Percentiles rank a stretch among this genome's conserved stretches.
These are phyloP conservation scores for Trematosphaeria pertusa DNA, from an alignment of 2,329 filamentous ascomycete genomes.

Conservation along the genomic window DNA sequence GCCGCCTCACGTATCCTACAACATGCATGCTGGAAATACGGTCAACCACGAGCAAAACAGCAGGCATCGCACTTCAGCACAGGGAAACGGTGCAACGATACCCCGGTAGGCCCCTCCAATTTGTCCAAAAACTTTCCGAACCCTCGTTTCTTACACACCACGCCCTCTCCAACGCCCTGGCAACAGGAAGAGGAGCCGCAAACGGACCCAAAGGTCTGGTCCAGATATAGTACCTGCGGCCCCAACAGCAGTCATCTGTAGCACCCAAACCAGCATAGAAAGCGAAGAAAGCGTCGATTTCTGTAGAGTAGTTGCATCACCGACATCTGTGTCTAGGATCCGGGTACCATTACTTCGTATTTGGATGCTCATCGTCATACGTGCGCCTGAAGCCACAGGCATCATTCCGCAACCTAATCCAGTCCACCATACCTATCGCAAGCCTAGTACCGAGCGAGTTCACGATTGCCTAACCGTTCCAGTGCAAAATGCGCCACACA, in stretches of 20 bases:
- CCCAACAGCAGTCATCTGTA: conserved; percentile 9
- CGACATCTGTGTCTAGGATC: conserved; percentile 1
- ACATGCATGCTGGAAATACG: conserved; percentile 5
- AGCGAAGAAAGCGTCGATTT: conserved; percentile 24
- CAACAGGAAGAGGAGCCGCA: conserved; percentile 23
- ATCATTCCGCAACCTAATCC: conserved; percentile 11
- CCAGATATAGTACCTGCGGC: conserved; percentile 22
- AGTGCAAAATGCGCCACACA: conserved; percentile 17
- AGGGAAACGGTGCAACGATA: conserved; percentile 17
- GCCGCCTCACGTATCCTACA: background rate
- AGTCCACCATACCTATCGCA: conserved; percentile 1
- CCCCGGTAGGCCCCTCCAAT: conserved; percentile 13
- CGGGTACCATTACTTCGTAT: conserved; percentile 10
- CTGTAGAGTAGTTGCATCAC: background rate
- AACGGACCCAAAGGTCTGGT: conserved; percentile 13
- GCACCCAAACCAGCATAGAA: conserved; percentile 20
- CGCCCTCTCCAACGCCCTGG: conserved; percentile 6
- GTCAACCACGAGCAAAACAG: background rate
- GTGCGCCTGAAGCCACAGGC: conserved; percentile 9
- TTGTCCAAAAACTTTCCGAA: conserved; percentile 26
- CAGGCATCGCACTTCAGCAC: background rate
- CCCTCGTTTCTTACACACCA: conserved; percentile 13
- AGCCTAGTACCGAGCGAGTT: conserved; percentile 6
- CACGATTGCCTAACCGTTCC: conserved; percentile 10
- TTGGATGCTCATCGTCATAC: conserved; percentile 9